Conservation (phyloP, 176 grass and related monocot genomes). For the Aegilops tauschii region DNA sequence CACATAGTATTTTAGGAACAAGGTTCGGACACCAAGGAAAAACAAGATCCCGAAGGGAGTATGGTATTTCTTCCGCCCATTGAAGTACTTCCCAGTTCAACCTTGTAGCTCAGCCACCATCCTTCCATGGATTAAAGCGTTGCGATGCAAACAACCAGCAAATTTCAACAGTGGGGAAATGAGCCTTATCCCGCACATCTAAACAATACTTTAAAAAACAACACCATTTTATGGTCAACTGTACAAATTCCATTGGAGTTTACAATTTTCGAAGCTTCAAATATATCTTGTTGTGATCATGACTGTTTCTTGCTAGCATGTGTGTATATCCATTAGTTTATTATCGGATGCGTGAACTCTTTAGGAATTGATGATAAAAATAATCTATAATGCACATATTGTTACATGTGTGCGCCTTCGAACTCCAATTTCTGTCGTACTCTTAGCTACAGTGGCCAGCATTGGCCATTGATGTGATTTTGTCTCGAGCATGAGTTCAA, state of each 20-base stretch:
- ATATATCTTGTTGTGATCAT: neutral
- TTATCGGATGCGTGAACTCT: neutral
- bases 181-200: too few relatives aligned
- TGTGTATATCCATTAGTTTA: neutral
- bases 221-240: neutral
- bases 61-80: conserved; percentile 70
- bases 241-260: neutral
- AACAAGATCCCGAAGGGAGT: conserved; percentile 58
- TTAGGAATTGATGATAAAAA: neutral
- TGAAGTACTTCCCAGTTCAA: conserved; percentile 56
- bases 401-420: neutral
- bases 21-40: conserved; percentile 55
- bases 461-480: too few relatives aligned
- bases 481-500: too few relatives aligned
- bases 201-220: neutral
- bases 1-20: conserved; percentile 57
- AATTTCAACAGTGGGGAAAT: neutral
- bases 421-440: too few relatives aligned
- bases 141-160: neutral
- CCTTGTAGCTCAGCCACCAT: conserved; percentile 68
- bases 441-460: too few relatives aligned
- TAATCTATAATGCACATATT: neutral
- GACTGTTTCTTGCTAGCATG: neutral
- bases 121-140: neutral
- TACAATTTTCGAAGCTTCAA: neutral